These are phyloP conservation scores for Monosporozyma siamensis DNA, from an alignment of 805 yeast species.

Conservation along the genomic window DNA sequence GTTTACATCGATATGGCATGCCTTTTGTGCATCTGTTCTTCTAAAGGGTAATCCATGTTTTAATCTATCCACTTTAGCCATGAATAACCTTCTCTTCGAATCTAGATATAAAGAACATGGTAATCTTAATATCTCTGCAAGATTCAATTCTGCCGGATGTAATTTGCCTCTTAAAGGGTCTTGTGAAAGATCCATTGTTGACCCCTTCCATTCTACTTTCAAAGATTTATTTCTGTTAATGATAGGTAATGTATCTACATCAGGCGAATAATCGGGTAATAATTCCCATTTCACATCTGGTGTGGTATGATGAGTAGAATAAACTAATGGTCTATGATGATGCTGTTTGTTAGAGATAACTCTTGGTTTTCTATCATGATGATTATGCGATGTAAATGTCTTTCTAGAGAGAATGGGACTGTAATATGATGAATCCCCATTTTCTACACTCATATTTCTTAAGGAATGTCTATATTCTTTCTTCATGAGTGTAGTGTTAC, in stretches of 20 bases:
- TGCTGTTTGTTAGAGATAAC: slow-evolving; percentile 12
- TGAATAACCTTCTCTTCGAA: slow-evolving; percentile 72
- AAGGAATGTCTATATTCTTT: background rate
- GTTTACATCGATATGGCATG: slow-evolving; percentile 91
- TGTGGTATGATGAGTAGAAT: slow-evolving; percentile 3
- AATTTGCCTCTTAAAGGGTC: slow-evolving; percentile 65
- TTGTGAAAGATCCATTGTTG: slow-evolving; percentile 75
- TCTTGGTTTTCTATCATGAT: slow-evolving; percentile 7
- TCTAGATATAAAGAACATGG: slow-evolving; percentile 77
- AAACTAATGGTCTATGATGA: background rate
- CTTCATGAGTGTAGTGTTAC: background rate
- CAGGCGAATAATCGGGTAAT: slow-evolving; percentile 73
- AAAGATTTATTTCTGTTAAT: slow-evolving; percentile 52
- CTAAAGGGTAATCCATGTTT: slow-evolving; percentile 67
- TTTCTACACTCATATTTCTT: background rate
- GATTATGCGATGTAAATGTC: background rate
- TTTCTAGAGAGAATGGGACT: slow-evolving; percentile 3
- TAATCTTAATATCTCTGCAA: slow-evolving; percentile 78
- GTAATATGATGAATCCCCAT: background rate
- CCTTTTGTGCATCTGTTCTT: slow-evolving; percentile 95
- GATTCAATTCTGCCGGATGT: slow-evolving; percentile 81
- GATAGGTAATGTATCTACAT: slow-evolving; percentile 50
- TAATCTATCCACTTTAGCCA: slow-evolving; percentile 73
- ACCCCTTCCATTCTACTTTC: slow-evolving; percentile 95
- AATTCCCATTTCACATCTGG: slow-evolving; percentile 50